Conservation (phyloP, 225 moss, liverwort and hornwort species). For the Takakia lepidozioides region DNA sequence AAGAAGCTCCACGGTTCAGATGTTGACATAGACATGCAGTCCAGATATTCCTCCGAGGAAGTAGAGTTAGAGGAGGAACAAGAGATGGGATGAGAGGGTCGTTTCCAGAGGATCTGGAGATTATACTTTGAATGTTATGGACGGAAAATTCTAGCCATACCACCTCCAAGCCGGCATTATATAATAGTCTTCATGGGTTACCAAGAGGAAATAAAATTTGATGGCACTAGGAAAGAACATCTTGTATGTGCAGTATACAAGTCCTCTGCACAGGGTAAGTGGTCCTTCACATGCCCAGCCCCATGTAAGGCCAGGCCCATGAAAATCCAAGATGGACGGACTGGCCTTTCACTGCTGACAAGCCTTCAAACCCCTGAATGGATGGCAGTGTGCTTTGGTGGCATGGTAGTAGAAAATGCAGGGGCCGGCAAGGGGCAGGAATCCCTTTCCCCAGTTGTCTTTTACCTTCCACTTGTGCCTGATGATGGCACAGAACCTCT, state of each 20-base stretch:
- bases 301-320: constrained; percentile 26
- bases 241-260: constrained; percentile 29
- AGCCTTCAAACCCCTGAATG: constrained; percentile 14
- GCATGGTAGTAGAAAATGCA: neutral
- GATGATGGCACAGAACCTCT: constrained; percentile 5
- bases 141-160: neutral
- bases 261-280: constrained; percentile 26
- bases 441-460: constrained; percentile 4
- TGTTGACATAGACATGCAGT: constrained; percentile 2
- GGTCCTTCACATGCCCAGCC: constrained; percentile 19
- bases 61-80: constrained; percentile 1
- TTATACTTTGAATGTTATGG: constrained; percentile 39
- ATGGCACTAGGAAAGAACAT: constrained; percentile 11
- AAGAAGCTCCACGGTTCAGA: no score
- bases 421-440: no score
- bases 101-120: constrained; percentile 24
- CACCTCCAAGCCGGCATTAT: constrained; percentile 23
- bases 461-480: constrained; percentile 18
- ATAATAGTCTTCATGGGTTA: constrained; percentile 15
- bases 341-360: constrained; percentile 22
- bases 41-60: constrained; percentile 1
- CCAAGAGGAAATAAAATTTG: constrained; percentile 19
- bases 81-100: constrained; percentile 20
- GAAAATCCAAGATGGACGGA: constrained; percentile 11
- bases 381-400: constrained; percentile 30